Evolutionary conservation across 2,329 filamentous ascomycete species (phyloP).

Genomic region (Sporothrix humicola): DNA sequence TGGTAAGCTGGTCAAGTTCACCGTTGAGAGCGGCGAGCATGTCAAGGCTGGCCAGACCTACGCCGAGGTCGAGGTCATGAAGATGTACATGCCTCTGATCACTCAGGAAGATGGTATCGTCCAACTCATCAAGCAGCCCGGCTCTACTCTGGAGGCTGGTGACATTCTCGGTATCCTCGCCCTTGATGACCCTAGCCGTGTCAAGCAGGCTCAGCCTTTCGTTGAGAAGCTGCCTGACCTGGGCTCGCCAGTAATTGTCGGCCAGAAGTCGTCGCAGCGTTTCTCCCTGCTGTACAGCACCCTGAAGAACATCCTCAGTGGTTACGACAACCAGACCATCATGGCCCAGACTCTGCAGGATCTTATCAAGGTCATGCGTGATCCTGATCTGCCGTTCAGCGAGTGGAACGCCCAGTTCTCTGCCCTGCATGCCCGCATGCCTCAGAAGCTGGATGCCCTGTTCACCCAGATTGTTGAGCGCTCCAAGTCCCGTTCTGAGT

Average conservation of each 20-base stretch:
- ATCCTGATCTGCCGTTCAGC: conserved; percentile 90
- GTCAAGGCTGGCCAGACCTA: conserved; percentile 90
- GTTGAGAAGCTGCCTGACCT: conserved; percentile 86
- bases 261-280: conserved; percentile 88
- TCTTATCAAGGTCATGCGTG: conserved; percentile 85
- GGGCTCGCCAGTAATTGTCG: conserved; percentile 83
- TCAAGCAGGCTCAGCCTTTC: conserved; percentile 96
- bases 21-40: conserved; percentile 92
- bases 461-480: conserved; percentile 87
- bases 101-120: conserved; percentile 95
- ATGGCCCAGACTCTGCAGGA: conserved; percentile 87
- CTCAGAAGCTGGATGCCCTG: conserved; percentile 83
- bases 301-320: conserved; percentile 84
- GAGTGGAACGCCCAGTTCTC: conserved; percentile 97
- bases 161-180: conserved; percentile 98
- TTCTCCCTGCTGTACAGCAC: conserved; percentile 79
- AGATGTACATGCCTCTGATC: conserved; percentile 99
- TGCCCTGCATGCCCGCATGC: conserved; percentile 96
- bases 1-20: conserved; percentile 97
- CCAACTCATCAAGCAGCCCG: conserved; percentile 98
- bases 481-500: conserved; percentile 78
- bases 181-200: conserved; percentile 90
- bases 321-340: conserved; percentile 97
- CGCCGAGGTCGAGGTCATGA: conserved; percentile 99
- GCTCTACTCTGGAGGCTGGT: conserved; percentile 94